Evolutionary conservation across 495 filamentous ascomycete genomes (phyloP).

Genomic region (Podospora conica): DNA sequence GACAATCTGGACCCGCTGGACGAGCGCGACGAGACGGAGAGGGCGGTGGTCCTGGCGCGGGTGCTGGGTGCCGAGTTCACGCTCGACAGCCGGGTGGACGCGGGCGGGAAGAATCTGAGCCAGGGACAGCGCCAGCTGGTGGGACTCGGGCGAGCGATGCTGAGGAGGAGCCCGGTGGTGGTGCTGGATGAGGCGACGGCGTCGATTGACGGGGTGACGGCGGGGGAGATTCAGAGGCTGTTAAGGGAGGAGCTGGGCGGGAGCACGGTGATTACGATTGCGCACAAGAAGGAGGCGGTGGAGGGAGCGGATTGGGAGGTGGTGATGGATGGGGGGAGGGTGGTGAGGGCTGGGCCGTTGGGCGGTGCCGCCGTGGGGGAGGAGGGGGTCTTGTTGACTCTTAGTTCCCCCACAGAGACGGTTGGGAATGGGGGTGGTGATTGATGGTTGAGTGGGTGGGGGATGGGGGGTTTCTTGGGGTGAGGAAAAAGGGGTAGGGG

Average conservation of each 20-base stretch:
- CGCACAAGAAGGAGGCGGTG: conserved; percentile 77
- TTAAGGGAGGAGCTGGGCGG: conserved; percentile 65
- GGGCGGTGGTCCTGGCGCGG: conserved; percentile 38
- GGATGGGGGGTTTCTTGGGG: no score
- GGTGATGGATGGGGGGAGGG: conserved; percentile 59
- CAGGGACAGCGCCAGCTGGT: conserved; percentile 59
- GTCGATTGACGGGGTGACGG: conserved; percentile 72
- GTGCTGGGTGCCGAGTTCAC: conserved; percentile 38
- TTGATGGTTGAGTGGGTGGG: no score
- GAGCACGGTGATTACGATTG: conserved; percentile 83
- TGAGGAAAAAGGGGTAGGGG: no score
- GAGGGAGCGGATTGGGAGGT: conserved; percentile 68
- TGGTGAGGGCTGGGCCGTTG: conserved; percentile 29
- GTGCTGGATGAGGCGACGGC: conserved; percentile 82
- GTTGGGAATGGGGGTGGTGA: not conserved
- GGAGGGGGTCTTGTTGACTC: not conserved
- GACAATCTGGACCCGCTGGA: conserved; percentile 51
- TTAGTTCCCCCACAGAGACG: not conserved
- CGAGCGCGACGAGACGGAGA: conserved; percentile 41
- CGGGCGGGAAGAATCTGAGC: conserved; percentile 54
- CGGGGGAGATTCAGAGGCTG: conserved; percentile 69
- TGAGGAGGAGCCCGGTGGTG: conserved; percentile 53
- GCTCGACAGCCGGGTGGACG: conserved; percentile 43
- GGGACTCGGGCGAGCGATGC: conserved; percentile 51
- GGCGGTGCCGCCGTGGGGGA: not conserved